Percentiles rank a stretch among this genome's conserved stretches.
phyloP scores from a whole-genome alignment of 2,329 filamentous ascomycete species.

The Xylariaceae sp. region DNA sequence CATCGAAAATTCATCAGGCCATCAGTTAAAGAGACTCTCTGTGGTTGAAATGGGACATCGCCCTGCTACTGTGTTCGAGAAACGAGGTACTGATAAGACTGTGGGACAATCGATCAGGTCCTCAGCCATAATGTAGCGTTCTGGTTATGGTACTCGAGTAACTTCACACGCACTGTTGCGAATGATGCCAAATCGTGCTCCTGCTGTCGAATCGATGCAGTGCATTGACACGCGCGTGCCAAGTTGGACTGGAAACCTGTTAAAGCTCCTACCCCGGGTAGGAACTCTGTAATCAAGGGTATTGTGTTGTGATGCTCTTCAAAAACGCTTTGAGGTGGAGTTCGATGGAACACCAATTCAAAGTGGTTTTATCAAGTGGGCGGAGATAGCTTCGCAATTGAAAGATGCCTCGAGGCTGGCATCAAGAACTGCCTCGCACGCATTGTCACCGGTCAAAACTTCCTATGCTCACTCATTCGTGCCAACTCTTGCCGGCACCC shows the following conservation, averaged over 20 bases:
- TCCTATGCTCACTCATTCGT: background rate
- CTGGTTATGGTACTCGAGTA: slow-evolving; percentile 8
- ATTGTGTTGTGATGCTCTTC: slow-evolving; percentile 18
- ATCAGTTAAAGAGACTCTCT: background rate
- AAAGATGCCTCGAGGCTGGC: slow-evolving; percentile 5
- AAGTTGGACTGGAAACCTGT: slow-evolving; percentile 10
- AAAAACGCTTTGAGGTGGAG: slow-evolving; percentile 6
- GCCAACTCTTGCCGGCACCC: slow-evolving; percentile 3
- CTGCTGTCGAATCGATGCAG: slow-evolving; percentile 35
- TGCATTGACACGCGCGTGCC: slow-evolving; percentile 24
- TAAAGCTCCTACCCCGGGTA: background rate
- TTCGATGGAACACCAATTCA: slow-evolving; percentile 9
- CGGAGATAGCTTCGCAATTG: slow-evolving; percentile 1
- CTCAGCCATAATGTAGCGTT: slow-evolving; percentile 2
- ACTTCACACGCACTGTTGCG: slow-evolving; percentile 12
- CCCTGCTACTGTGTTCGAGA: slow-evolving; percentile 6
- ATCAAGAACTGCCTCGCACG: slow-evolving; percentile 2
- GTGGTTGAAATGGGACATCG: background rate
- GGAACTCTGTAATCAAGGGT: slow-evolving; percentile 14
- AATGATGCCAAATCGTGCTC: slow-evolving; percentile 26
- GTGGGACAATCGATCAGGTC: slow-evolving; percentile 2
- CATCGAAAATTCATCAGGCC: background rate
- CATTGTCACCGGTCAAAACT: slow-evolving; percentile 5
- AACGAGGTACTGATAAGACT: slow-evolving; percentile 1
- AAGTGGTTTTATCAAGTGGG: slow-evolving; percentile 3